A percentile compares a stretch with the other conserved stretches of the same genome.
Conservation (phyloP, 179 eudicot genomes). For the Silene vulgaris region DNA sequence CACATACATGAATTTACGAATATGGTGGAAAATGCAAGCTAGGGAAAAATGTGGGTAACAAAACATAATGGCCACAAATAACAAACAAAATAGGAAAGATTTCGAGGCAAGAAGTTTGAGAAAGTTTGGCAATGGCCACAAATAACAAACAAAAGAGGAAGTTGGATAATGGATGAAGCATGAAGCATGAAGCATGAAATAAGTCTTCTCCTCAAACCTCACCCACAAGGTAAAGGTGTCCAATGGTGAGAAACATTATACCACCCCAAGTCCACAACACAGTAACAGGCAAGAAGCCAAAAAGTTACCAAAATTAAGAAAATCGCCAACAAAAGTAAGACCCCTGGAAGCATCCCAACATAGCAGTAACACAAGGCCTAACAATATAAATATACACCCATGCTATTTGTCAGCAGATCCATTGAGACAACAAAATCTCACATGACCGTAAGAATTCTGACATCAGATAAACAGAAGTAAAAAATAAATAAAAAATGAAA, state of each 20-base stretch:
- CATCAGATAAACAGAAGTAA: constrained; percentile 5
- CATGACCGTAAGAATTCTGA: not conserved
- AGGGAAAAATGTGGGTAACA: not conserved
- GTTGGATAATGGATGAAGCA: not conserved
- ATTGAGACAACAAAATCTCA: not conserved
- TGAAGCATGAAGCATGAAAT: not conserved
- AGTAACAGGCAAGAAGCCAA: no score
- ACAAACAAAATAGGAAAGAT: not conserved
- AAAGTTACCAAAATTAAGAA: no score
- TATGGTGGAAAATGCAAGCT: not conserved
- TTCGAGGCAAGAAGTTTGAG: not conserved
- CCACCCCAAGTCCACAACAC: no score
- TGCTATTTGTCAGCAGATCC: not conserved
- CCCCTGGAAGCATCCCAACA: not conserved
- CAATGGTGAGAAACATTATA: no score
- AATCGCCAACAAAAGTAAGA: not conserved
- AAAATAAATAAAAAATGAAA: constrained; percentile 6
- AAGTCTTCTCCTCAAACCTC: no score
- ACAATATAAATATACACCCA: not conserved
- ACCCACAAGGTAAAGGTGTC: no score
- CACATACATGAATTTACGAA: not conserved
- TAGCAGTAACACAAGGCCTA: not conserved
- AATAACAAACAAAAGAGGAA: not conserved
- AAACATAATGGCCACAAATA: not conserved
- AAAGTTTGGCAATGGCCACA: not conserved